Evolutionary conservation across 306 rosid species (phyloP), one percentile per base, ranked within the genome.

Genomic region (Acacia confusa): DNA sequence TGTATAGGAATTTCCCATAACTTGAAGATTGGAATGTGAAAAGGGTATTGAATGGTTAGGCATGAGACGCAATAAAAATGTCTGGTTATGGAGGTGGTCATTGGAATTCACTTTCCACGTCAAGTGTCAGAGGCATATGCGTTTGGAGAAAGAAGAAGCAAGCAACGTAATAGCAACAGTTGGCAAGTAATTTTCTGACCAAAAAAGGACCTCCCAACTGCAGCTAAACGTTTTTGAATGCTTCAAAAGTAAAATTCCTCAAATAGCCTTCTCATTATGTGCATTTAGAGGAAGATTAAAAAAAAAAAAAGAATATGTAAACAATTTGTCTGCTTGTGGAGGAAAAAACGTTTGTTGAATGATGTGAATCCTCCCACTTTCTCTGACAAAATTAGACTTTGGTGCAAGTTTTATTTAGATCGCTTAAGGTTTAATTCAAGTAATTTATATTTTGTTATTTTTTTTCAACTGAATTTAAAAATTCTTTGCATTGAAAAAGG

Each of bases 141-240:
- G 83, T 84, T 87, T 78, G 70, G 81, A 77, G 84, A 52, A 89
- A 88, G 95, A 88, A 83, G 9, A 69, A 69, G 74, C 74, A 69
- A 84, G 84, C 74, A 71, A 34, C 28, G 79, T 45, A 63, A 10
- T 13, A 13, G 85, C 83, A 74, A 82, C 85, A 76, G 83, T 78
- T 72, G 32, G 64, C 30, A 83, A 81, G 88, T 85, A 72, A 72
- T 79, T 70, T 78, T 83, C 84, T 58, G 19, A 47, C 30, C 24
- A 22, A 36, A 71, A 86, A 79, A 44, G 77, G 85, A 83, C 87
- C 58, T 43, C 72, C 76, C 77, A 85, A 72, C 85, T 58, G 74
- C 88, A 78, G 57, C 75, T 60, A 14, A 53, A 68, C 57, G n/a
- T 63, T 43, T 24, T 60, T 60, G 24, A 84, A 82, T 85, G 87